These are phyloP conservation scores for Neurospora sp. DNA, from an alignment of 495 filamentous ascomycete genomes.

Conservation along the genomic window DNA sequence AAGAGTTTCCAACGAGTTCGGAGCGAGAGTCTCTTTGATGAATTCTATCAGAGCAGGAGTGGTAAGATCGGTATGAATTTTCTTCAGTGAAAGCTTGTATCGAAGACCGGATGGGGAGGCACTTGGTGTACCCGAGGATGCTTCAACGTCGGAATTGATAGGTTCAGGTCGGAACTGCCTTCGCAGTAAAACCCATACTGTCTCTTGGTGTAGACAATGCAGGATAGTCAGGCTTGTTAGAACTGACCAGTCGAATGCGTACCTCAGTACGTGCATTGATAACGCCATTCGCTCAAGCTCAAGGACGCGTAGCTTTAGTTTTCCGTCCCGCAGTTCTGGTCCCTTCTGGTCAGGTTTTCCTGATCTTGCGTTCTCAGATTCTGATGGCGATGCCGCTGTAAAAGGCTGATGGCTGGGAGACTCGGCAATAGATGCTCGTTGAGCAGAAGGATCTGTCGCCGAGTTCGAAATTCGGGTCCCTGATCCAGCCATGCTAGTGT, in stretches of 20 bases:
- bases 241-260: slow-evolving; percentile 68
- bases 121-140: slow-evolving; percentile 11
- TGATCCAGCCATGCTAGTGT: background rate
- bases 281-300: slow-evolving; percentile 77
- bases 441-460: background rate
- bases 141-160: slow-evolving; percentile 15
- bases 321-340: slow-evolving; percentile 28
- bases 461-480: background rate
- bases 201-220: slow-evolving; percentile 65
- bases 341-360: slow-evolving; percentile 10
- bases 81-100: slow-evolving; percentile 65
- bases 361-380: background rate
- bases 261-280: slow-evolving; percentile 55
- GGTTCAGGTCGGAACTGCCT: slow-evolving; percentile 56
- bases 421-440: background rate
- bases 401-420: too few relatives aligned
- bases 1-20: slow-evolving; percentile 74
- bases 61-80: slow-evolving; percentile 75
- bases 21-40: slow-evolving; percentile 73
- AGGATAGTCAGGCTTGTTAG: slow-evolving; percentile 76
- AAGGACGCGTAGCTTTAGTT: slow-evolving; percentile 60
- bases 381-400: background rate
- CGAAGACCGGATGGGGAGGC: slow-evolving; percentile 27
- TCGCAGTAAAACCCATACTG: slow-evolving; percentile 71
- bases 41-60: slow-evolving; percentile 69